These are phyloP conservation scores for Tylopilus sp. DNA, from an alignment of 768 basidiomycete species.

Conservation along the genomic window DNA sequence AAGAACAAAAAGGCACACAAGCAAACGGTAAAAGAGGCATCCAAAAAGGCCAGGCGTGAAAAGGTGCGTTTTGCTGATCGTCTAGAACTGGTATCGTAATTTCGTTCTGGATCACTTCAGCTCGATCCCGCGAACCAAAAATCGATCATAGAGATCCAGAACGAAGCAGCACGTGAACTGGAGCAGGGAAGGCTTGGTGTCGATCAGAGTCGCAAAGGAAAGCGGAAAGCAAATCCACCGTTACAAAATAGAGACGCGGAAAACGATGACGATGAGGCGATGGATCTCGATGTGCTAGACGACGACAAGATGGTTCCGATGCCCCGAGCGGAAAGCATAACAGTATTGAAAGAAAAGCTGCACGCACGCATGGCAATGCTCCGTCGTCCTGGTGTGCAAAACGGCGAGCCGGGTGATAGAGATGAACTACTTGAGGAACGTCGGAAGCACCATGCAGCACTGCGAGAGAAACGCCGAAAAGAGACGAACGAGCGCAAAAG, in stretches of 20 bases:
- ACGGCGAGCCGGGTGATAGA: conserved; percentile 53
- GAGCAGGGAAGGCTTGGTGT: conserved; percentile 24
- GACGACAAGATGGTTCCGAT: conserved; percentile 63
- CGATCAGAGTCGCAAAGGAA: conserved; percentile 37
- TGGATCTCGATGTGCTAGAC: too few species aligned
- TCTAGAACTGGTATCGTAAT: too few species aligned
- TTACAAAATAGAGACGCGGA: conserved; percentile 28
- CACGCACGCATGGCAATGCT: conserved; percentile 72
- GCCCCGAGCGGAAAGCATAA: conserved; percentile 59
- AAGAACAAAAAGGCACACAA: conserved; percentile 82
- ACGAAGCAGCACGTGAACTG: conserved; percentile 40
- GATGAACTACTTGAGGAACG: conserved; percentile 85
- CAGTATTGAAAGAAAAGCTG: conserved; percentile 64
- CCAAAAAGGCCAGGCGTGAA: conserved; percentile 83
- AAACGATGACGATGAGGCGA: conserved; percentile 21
- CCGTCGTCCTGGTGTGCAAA: conserved; percentile 41
- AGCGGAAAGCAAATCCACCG: conserved; percentile 40
- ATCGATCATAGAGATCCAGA: conserved; percentile 68
- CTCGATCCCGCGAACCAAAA: conserved; percentile 92
- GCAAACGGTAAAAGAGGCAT: conserved; percentile 84
- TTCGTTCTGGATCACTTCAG: conserved; percentile 49
- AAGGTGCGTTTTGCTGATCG: conserved; percentile 50
- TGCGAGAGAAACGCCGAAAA: conserved; percentile 82
- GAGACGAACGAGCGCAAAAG: conserved; percentile 82
- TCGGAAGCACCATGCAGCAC: conserved; percentile 67